phyloP scores from a whole-genome alignment of 2,329 filamentous ascomycete species.

The Aspergillus piperis region DNA sequence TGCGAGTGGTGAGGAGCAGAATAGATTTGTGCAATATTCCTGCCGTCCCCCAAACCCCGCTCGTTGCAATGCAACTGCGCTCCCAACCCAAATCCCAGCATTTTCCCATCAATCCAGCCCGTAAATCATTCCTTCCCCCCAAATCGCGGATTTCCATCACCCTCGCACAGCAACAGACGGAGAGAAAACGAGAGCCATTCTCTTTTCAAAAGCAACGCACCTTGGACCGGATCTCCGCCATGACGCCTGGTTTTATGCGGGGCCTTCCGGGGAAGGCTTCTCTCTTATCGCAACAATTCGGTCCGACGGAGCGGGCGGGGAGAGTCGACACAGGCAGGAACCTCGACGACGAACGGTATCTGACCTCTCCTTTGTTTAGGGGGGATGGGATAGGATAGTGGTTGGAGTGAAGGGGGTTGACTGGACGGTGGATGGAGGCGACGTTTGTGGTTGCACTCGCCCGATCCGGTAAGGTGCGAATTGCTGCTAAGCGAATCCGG shows the following conservation, averaged over 20 bases:
- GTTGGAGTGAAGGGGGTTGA: conserved; percentile 30
- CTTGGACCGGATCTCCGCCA: conserved; percentile 56
- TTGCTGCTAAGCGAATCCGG: conserved; percentile 42
- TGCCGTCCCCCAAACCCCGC: conserved; percentile 4
- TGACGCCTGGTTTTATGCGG: conserved; percentile 50
- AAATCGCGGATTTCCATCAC: neutral
- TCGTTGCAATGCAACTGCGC: neutral
- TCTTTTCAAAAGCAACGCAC: conserved; percentile 35
- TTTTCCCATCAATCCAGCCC: too few relatives aligned
- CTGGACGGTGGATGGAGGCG: conserved; percentile 30
- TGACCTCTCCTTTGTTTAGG: conserved; percentile 28
- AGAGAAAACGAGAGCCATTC: neutral
- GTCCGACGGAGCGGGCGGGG: conserved; percentile 26
- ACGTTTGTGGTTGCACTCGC: conserved; percentile 37
- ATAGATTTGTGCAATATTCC: neutral
- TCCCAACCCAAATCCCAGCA: neutral
- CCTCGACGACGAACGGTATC: conserved; percentile 32
- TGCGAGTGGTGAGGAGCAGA: neutral
- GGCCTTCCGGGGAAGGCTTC: conserved; percentile 54
- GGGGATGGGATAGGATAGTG: conserved; percentile 19
- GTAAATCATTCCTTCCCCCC: neutral
- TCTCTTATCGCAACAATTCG: conserved; percentile 52
- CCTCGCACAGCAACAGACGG: neutral
- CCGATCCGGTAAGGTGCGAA: conserved; percentile 39
- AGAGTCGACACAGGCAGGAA: conserved; percentile 39